These are phyloP conservation scores for Arxiozyma bovina DNA, from an alignment of 1,139 yeast species.

Conservation along the genomic window DNA sequence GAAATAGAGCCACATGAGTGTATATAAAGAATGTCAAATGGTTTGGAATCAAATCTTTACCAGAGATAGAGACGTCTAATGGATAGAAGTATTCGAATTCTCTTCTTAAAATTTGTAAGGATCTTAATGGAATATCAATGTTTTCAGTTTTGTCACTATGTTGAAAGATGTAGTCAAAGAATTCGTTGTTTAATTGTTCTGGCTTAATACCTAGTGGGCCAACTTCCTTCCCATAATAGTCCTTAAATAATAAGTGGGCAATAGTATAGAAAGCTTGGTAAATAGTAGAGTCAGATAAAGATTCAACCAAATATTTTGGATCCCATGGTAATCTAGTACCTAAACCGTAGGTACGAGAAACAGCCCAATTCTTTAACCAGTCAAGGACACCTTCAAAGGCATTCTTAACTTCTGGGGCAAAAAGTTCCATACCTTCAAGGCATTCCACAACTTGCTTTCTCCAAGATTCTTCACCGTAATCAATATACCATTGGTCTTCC, in stretches of 20 bases:
- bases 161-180: conserved; percentile 83
- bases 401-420: conserved; percentile 74
- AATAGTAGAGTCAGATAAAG: conserved; percentile 90
- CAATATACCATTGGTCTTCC: conserved; percentile 98
- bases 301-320: conserved; percentile 83
- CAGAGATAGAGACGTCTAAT: conserved; percentile 81
- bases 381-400: conserved; percentile 91
- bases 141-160: conserved; percentile 49
- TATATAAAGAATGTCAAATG: conserved; percentile 94
- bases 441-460: conserved; percentile 77
- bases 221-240: conserved; percentile 66
- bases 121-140: conserved; percentile 54
- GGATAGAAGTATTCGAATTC: conserved; percentile 96
- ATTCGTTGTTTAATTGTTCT: conserved; percentile 86
- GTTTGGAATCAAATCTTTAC: conserved; percentile 95
- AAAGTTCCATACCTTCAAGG: conserved; percentile 68
- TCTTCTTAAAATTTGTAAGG: conserved; percentile 69
- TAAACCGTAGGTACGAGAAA: conserved; percentile 91
- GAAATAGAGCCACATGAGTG: conserved; percentile 88
- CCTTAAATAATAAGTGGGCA: conserved; percentile 75
- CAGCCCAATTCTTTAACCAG: conserved; percentile 99
- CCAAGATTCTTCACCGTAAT: conserved; percentile 95
- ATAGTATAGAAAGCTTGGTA: conserved; percentile 96
- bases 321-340: conserved; percentile 99
- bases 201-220: conserved; percentile 73